phyloP scores from a whole-genome alignment of 768 basidiomycete species.

The Gloeopeniophorella convolvens region DNA sequence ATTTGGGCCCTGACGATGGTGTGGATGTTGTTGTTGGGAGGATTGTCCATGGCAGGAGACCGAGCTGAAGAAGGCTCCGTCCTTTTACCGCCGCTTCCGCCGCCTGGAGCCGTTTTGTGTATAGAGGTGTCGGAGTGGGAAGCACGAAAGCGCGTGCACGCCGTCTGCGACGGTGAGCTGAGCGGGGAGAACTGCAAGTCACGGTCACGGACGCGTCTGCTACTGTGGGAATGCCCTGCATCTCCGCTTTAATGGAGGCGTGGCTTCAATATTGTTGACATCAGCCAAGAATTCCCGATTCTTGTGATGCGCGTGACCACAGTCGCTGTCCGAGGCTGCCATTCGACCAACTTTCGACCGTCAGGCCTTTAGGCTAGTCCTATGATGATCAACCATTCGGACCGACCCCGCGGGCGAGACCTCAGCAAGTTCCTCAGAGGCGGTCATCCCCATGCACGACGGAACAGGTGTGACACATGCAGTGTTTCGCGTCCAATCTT shows the following conservation, averaged over 20 bases:
- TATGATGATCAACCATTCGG: too few relatives aligned
- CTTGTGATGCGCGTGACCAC: too few relatives aligned
- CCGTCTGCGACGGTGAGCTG: constrained; percentile 22
- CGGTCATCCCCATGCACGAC: too few relatives aligned
- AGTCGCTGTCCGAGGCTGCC: too few relatives aligned
- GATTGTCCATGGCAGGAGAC: constrained; percentile 80
- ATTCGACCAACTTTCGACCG: too few relatives aligned
- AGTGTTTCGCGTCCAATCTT: too few relatives aligned
- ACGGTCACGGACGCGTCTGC: constrained; percentile 7
- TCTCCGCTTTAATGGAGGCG: constrained; percentile 13
- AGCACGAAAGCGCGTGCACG: constrained; percentile 20
- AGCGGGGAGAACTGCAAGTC: constrained; percentile 11
- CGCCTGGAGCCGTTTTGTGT: constrained; percentile 33
- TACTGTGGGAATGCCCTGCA: not conserved
- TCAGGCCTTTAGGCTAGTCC: too few relatives aligned
- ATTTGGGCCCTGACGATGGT: constrained; percentile 97
- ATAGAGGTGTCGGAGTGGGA: constrained; percentile 16
- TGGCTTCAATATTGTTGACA: not conserved
- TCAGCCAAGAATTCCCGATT: too few relatives aligned
- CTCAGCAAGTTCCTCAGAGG: too few relatives aligned
- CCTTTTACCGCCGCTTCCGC: constrained; percentile 31
- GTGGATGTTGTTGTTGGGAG: constrained; percentile 79
- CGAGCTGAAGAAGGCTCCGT: constrained; percentile 35
- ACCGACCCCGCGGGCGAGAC: too few relatives aligned
- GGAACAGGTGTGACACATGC: too few relatives aligned